phyloP scores from a whole-genome alignment of 176 grass and related monocot genomes.

The Oryza brachyantha region DNA sequence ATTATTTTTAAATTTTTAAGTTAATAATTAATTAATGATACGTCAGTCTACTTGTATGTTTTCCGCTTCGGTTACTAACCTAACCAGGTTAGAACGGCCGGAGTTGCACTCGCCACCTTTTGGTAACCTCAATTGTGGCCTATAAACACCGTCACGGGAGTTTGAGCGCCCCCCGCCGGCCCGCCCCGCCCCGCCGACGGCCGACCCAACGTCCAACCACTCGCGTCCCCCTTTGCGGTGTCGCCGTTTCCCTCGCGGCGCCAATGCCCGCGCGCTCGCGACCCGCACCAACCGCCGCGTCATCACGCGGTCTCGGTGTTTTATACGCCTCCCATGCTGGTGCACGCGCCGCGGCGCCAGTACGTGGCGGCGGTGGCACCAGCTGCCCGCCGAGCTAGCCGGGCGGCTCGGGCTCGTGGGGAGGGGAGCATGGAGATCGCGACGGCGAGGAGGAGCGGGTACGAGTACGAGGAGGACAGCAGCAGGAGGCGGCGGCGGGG shows the following conservation, averaged over 20 bases:
- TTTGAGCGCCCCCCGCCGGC: constrained; percentile 4
- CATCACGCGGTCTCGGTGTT: constrained; percentile 19
- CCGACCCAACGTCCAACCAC: not conserved
- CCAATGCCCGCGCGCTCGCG: constrained; percentile 12
- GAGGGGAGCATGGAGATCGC: not conserved
- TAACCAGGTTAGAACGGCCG: too few species aligned
- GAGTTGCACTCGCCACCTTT: constrained; percentile 17
- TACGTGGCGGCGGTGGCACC: not conserved
- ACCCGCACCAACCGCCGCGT: constrained; percentile 25
- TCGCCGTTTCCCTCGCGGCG: constrained; percentile 16
- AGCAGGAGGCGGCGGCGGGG: not conserved
- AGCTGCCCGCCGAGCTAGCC: not conserved
- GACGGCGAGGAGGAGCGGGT: not conserved
- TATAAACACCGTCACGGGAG: constrained; percentile 70
- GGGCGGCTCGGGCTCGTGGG: too few species aligned
- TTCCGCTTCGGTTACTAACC: too few species aligned
- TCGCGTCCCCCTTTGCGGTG: constrained; percentile 20
- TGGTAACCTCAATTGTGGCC: constrained; percentile 44
- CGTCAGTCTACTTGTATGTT: too few species aligned
- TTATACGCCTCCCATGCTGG: constrained; percentile 41
- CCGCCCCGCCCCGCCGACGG: not conserved
- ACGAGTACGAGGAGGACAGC: constrained; percentile 4
- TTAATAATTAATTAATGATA: too few species aligned
- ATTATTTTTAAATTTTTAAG: too few species aligned
- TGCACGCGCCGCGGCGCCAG: not conserved